Evolutionary conservation across 768 basidiomycete species (phyloP), one percentile per base, ranked within the genome.

Genomic region (Suillus ampliporus): DNA sequence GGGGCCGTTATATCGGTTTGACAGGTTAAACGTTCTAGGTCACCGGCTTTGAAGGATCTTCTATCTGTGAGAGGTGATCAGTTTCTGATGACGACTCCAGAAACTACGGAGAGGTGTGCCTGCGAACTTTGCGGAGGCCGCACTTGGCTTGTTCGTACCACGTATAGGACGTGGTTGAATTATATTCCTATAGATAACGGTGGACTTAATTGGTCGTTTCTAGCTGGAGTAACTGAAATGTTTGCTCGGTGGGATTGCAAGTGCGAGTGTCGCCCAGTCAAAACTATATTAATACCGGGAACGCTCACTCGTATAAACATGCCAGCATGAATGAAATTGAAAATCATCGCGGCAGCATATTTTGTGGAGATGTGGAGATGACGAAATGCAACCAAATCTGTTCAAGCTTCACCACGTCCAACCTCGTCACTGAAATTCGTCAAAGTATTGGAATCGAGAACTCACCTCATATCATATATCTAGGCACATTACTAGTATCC

Each of bases 311-410:
- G 31, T 31, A 31, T 31, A 31, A 3, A 6, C 6, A 31, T 31
- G 31, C 31, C 31, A 31, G 31, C 31, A 31, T 31, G 31, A 31
- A 31, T 31, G 19, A 31, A 31, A 31, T n/a, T 31, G 19, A 31
- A 31, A 51, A 11, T 37, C 37, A 37, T 51, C n/a, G 48, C 11
- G 6, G 31, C 11, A 31, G 28, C 17, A 31, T n/a, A 51, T 51
- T 19, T 31, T 56, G 54, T 26, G 26, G 37, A 54, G 10, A 40
- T 56, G 54, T 40, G 26, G 37, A 56, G 23, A 56, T 56, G 54
- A 17, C 37, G 5, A 19, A 56, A 26, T n/a, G 10, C 54, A 26
- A 56, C 38, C 17, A 28, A 56, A 56, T 40, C 23, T 28, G 19
- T 40, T 34, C 34, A 28, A 11, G 31, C 19, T 51, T 51, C 50